Conservation (phyloP, 352 stramenopile species). For the Poterioochromonas sp. region DNA sequence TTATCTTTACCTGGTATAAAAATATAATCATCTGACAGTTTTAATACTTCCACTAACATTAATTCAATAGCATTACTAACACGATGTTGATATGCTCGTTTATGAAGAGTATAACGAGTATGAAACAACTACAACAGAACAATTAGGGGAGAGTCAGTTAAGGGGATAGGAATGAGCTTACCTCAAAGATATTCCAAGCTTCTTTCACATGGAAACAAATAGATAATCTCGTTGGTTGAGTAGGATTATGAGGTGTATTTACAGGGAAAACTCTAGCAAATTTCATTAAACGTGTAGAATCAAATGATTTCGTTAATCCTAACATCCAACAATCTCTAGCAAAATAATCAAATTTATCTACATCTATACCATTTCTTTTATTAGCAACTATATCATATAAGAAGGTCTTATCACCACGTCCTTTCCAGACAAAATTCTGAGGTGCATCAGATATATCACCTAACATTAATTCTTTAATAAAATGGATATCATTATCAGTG, state of each 20-base stretch:
- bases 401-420: slow-evolving; percentile 57
- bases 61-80: slow-evolving; percentile 73
- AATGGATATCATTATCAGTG: slow-evolving; percentile 18
- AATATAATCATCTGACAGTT: slow-evolving; percentile 55
- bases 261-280: slow-evolving; percentile 68
- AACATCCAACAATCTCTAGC: slow-evolving; percentile 70
- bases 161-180: background rate
- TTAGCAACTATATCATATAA: slow-evolving; percentile 81
- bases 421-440: slow-evolving; percentile 67
- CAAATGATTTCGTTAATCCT: slow-evolving; percentile 61
- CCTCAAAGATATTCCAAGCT: slow-evolving; percentile 69
- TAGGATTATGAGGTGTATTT: background rate
- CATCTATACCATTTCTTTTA: slow-evolving; percentile 73
- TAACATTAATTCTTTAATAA: slow-evolving; percentile 46
- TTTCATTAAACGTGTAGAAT: slow-evolving; percentile 62
- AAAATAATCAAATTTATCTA: slow-evolving; percentile 83
- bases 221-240: slow-evolving; percentile 45
- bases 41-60: slow-evolving; percentile 75
- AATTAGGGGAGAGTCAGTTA: background rate
- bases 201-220: slow-evolving; percentile 77
- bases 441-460: slow-evolving; percentile 61
- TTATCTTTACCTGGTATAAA: slow-evolving; percentile 38
- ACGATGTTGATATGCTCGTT: slow-evolving; percentile 72
- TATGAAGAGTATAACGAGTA: slow-evolving; percentile 73
- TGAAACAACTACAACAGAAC: slow-evolving; percentile 55